A percentile compares a stretch with the other conserved stretches of the same genome.
Evolutionary conservation across 768 basidiomycete genomes (phyloP).

Genomic region (Fistulinella prunicolor): DNA sequence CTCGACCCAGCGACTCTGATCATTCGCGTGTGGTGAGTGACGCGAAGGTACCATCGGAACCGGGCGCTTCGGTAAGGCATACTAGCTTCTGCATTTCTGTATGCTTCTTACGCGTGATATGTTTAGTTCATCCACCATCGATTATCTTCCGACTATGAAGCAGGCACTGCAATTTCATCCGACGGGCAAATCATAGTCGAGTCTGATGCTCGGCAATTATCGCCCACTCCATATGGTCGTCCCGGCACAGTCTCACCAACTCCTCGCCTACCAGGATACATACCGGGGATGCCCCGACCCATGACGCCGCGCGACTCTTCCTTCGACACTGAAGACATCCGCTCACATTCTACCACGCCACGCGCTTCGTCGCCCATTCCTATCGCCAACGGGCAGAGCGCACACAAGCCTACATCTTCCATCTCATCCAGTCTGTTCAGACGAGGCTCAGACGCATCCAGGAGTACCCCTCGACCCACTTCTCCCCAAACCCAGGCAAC

Average conservation of each 20-base stretch:
- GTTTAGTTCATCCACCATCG: conserved; percentile 28
- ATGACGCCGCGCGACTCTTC: conserved; percentile 80
- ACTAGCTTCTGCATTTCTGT: conserved; percentile 6
- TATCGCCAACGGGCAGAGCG: conserved; percentile 32
- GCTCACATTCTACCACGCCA: conserved; percentile 68
- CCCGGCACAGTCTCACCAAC: conserved; percentile 50
- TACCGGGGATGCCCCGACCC: conserved; percentile 87
- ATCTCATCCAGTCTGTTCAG: conserved; percentile 41
- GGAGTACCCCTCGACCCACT: conserved; percentile 44
- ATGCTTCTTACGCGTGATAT: conserved; percentile 18
- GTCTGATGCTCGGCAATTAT: conserved; percentile 50
- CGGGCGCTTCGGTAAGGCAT: conserved; percentile 25
- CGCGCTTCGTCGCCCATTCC: conserved; percentile 68
- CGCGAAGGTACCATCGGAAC: conserved; percentile 16
- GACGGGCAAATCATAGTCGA: conserved; percentile 52
- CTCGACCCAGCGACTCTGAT: conserved; percentile 35
- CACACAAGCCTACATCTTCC: conserved; percentile 36
- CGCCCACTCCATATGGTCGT: conserved; percentile 55
- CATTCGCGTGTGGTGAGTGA: conserved; percentile 20
- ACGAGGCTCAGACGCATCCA: conserved; percentile 58
- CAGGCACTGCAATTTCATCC: conserved; percentile 68
- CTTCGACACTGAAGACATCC: conserved; percentile 68
- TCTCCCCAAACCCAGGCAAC: conserved; percentile 44
- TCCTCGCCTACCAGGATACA: conserved; percentile 72
- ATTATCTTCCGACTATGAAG: conserved; percentile 47